Base-by-base conservation (phyloP, 441 rosid genomes). In the Erodium chrysanthum region DNA sequence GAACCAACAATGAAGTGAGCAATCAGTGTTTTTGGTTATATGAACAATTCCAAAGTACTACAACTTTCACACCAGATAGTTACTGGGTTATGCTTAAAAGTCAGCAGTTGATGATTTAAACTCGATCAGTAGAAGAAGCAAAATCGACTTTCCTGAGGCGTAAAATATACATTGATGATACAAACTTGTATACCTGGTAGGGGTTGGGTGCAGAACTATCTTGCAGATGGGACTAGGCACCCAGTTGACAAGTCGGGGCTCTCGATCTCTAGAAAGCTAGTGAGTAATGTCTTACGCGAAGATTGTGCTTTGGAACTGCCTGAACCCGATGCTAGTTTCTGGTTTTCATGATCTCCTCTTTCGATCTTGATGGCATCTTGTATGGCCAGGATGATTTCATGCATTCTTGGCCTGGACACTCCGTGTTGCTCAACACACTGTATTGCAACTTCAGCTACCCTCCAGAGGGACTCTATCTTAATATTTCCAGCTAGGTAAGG, bases 211-310 rank as follows among this genome's bases (percentile, higher is more conserved):
- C n/a, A n/a, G 64, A 21, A n/a, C 68, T 69, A 91, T 76, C 97
- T 88, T 40, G 97, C 90, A 21, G 95, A 76, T 65, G 98, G 98
- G 65, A 69, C 85, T 8, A 84, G 66, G 88, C 85, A 80, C 44
- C 78, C 88, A 70, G 83, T 86, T 7, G 97, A 86, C 23, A 84
- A 58, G 68, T 93, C 93, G 33, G 93, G 89, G 78, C 87, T 91
- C 75, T 91, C 97, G 22, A 84, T 77, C 77, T 89, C 97, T 0
- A 93, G 96, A 79, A 93, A 91, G 80, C 98, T 91, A 11, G 90
- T 79, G 0, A 93, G 86, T 27, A 91, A 74, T 3, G 98, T 91
- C 72, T 90, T 93, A 66, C 95, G 79, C 5, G 97, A 79, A 78
- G 91, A 84, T 67, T 86, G 90, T 10, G 78, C 93, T 70, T 69